These are phyloP conservation scores for Tulasnella calospora DNA, from an alignment of 768 basidiomycete species.

Conservation along the genomic window DNA sequence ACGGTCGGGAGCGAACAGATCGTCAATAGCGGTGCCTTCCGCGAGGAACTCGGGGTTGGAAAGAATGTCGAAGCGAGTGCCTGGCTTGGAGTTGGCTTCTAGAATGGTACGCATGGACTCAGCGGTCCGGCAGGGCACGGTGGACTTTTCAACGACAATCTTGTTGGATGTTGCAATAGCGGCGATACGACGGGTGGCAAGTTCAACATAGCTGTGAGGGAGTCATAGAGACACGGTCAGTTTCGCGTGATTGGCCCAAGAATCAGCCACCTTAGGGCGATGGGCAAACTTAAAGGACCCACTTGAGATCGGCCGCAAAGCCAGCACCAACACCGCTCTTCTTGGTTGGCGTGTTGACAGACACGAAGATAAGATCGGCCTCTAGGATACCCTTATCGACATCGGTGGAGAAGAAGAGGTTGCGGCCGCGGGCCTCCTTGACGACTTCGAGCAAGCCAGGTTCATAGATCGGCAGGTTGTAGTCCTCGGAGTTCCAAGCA, in stretches of 20 bases:
- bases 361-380: constrained; percentile 97
- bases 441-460: constrained; percentile 93
- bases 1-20: constrained; percentile 86
- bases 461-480: constrained; percentile 90
- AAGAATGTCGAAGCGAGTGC: constrained; percentile 91
- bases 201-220: constrained; percentile 79
- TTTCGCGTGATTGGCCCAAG: not conserved
- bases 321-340: constrained; percentile 96
- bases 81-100: constrained; percentile 92
- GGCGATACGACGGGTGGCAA: constrained; percentile 94
- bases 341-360: constrained; percentile 98
- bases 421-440: constrained; percentile 78
- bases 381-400: constrained; percentile 89
- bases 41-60: constrained; percentile 99
- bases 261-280: constrained; percentile 5
- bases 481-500: constrained; percentile 91
- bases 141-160: constrained; percentile 99
- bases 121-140: constrained; percentile 96
- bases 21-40: constrained; percentile 91
- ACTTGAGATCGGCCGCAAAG: constrained; percentile 98
- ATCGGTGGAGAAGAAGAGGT: constrained; percentile 95
- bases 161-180: constrained; percentile 84
- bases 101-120: constrained; percentile 99
- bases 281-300: constrained; percentile 35
- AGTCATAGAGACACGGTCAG: not conserved